Base-by-base conservation (phyloP, 805 yeast species). In the Lachancea kluyveri region DNA sequence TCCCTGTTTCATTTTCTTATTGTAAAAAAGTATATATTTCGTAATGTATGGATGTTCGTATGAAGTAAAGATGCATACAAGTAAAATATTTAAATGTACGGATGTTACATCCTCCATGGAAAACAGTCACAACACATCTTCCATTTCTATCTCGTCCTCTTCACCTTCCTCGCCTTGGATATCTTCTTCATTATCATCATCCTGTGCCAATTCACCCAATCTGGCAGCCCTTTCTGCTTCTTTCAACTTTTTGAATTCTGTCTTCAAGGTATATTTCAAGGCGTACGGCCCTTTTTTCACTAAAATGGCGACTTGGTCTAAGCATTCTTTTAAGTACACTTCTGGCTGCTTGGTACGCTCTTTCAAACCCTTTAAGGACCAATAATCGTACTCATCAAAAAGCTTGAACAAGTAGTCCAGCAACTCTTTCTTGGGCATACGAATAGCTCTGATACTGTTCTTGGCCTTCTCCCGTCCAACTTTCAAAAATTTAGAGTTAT, bases 331-430 rank as follows among this genome's bases (percentile, higher is more conserved):
- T 42, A 92, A 66, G 56, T 84, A 94, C 13, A 79, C 79, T 55
- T 92, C 98, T 2, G 98, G 98, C 65, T 92, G 98, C 49, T 80
- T 79, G 3, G 96, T 87, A 45, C 95, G 74, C 55, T 92, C 98
- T 51, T 86, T 81, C 40, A 92, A 67, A 23, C 96, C 96, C 60
- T 87, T 87, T 69, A 92, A 70, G 8, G 92, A 78, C 98, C 98
- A 92, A 59, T 88, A 92, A 54, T 90, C 96, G 57, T 82, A 86
- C 56, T 88, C 94, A 58, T 87, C 96, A 59, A 92, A 92, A 48
- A 90, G 67, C 46, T 81, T 72, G 74, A 92, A 92, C 45, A 92
- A 64, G 44, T 84, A 63, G 59, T 88, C 96, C 69, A 90, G 72
- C 36, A 92, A 71, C 42, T 87, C 96, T 55, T 83, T 85, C 64